These are phyloP conservation scores for Yamadazyma olivae DNA, from an alignment of 805 yeast species.

Conservation along the genomic window DNA sequence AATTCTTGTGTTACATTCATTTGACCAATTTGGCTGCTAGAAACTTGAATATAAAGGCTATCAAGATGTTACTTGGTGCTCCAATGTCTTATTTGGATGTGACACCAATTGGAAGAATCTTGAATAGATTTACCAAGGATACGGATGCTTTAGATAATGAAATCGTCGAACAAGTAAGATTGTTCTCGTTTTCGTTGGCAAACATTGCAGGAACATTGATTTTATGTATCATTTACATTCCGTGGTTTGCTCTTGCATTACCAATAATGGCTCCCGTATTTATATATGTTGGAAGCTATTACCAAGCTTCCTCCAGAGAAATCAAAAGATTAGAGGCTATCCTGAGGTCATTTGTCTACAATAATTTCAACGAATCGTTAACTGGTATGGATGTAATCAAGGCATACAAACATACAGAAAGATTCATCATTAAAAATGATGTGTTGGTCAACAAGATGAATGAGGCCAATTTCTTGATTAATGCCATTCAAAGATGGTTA, in stretches of 20 bases:
- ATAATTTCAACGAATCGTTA: conserved; percentile 35
- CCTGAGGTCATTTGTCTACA: conserved; percentile 37
- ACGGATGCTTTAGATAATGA: conserved; percentile 82
- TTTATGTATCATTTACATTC: conserved; percentile 35
- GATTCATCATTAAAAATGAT: conserved; percentile 26
- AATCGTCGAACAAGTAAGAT: conserved; percentile 63
- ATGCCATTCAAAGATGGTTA: conserved; percentile 39
- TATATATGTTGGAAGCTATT: conserved; percentile 26
- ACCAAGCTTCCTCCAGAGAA: conserved; percentile 39
- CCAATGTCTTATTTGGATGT: conserved; percentile 84
- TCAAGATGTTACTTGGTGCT: conserved; percentile 58
- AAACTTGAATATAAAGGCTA: conserved; percentile 57
- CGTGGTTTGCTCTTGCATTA: conserved; percentile 38
- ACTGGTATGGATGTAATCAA: conserved; percentile 36
- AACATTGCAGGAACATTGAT: conserved; percentile 55
- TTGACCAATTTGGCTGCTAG: conserved; percentile 53
- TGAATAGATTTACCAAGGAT: conserved; percentile 85
- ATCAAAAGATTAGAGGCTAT: conserved; percentile 38
- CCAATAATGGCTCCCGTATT: conserved; percentile 27
- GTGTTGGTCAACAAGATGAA: conserved; percentile 27
- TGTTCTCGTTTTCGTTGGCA: conserved; percentile 52
- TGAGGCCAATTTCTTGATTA: conserved; percentile 33
- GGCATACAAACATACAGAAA: conserved; percentile 23
- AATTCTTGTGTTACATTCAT: conserved; percentile 47
- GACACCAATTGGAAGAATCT: conserved; percentile 82